Base-by-base conservation (phyloP, 108 stramenopile species). In the Pseudonitzschia multistriata region DNA sequence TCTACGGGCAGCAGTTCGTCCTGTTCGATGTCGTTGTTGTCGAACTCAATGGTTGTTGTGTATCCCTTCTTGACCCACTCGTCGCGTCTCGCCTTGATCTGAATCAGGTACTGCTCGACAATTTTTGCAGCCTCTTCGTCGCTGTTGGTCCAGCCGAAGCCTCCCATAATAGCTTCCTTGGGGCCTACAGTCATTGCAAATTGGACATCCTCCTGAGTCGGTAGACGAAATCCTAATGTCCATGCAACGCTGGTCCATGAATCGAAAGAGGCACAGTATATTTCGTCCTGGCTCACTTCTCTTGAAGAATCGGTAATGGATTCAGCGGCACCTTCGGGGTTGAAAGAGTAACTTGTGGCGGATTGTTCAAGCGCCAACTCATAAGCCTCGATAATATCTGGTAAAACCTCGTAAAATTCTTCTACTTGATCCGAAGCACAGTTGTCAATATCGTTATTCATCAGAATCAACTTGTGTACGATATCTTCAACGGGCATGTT, bases 101-200 rank as follows among this genome's bases (percentile, higher is more conserved):
- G 59, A 14, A 73, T 55, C 8, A 40, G 56, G 66, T 77, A 83
- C 15, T 70, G 33, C 31, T 70, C 27, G n/a, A 68, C 65, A 15
- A 83, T 67, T 42, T 74, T 62, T 0, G 34, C 47, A 30, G 72
- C 75, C 15, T 61, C 60, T 53, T 69, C 66, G 14, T 60, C 35
- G n/a, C 69, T 66, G 22, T 73, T 66, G 8, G 83, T 68, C 83
- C 83, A 83, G 30, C 64, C 11, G 49, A 83, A 83, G 24, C 74
- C 78, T 45, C 0, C 13, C 28, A 54, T 0, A 22, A 79, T 64
- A 13, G 79, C 83, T 34, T 67, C 68, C 56, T 79, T 62, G 25
- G 71, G 79, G 17, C 79, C 73, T 27, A 77, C 76, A 4, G 76
- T 49, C 69, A 77, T 53, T 3, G 83, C 75, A 33, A 72, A 77